Evolutionary conservation across 768 basidiomycete species (phyloP).

Genomic region (Porphyrellus cyaneotinctus): DNA sequence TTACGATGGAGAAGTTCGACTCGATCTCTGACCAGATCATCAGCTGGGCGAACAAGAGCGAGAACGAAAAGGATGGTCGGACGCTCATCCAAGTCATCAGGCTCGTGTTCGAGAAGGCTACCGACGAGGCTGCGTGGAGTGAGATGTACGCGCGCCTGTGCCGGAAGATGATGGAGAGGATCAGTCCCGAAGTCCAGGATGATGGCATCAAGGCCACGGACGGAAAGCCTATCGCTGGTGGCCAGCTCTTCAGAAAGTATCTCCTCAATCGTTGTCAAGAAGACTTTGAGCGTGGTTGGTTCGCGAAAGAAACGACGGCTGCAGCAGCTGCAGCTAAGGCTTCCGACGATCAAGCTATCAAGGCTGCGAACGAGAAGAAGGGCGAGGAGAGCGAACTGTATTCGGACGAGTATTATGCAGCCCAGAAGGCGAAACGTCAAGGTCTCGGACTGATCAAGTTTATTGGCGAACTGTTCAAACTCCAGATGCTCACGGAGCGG

Average conservation of each 20-base stretch:
- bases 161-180: constrained; percentile 92
- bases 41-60: constrained; percentile 89
- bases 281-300: constrained; percentile 96
- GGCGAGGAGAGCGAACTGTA: constrained; percentile 69
- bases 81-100: constrained; percentile 95
- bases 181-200: constrained; percentile 84
- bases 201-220: constrained; percentile 78
- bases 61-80: constrained; percentile 87
- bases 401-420: constrained; percentile 94
- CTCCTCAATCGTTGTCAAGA: constrained; percentile 95
- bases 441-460: constrained; percentile 97
- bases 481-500: constrained; percentile 96
- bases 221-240: constrained; percentile 88
- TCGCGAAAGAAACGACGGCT: constrained; percentile 80
- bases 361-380: constrained; percentile 59
- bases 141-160: constrained; percentile 97
- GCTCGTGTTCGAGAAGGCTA: constrained; percentile 96
- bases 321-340: constrained; percentile 84
- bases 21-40: constrained; percentile 95
- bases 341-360: constrained; percentile 76
- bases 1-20: constrained; percentile 96
- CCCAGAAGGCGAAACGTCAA: constrained; percentile 95
- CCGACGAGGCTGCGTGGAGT: constrained; percentile 92
- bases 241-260: constrained; percentile 95
- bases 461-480: constrained; percentile 97